A percentile compares a stretch with the other conserved stretches of the same genome.
These are phyloP conservation scores for Umbelopsis sp. DNA, from an alignment of 192 early-diverging fungal genomes.

Conservation along the genomic window DNA sequence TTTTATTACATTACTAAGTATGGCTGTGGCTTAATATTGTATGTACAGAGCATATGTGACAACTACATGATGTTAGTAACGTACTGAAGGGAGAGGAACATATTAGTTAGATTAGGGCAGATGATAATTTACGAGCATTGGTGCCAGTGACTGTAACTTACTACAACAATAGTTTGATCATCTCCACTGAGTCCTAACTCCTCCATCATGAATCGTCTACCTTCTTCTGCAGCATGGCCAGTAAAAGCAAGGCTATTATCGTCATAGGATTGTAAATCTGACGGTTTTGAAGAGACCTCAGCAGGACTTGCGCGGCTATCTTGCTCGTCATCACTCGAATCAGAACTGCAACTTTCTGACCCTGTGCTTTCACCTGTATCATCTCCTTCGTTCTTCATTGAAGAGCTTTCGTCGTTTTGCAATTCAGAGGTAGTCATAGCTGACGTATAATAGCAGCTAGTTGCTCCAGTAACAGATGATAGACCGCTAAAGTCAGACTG, in stretches of 20 bases:
- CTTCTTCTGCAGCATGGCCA: not conserved
- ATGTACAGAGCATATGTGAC: not conserved
- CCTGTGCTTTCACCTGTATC: not conserved
- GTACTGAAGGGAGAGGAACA: not conserved
- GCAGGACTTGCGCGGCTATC: not conserved
- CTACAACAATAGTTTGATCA: conserved; percentile 39
- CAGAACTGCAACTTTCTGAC: conserved; percentile 1
- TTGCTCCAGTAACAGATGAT: not conserved
- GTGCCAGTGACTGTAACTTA: not conserved
- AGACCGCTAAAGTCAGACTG: not conserved
- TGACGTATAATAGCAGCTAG: conserved; percentile 6
- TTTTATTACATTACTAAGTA: conserved; percentile 5
- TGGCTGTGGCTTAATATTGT: not conserved
- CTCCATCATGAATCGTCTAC: conserved; percentile 27
- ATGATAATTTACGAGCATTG: too few relatives aligned
- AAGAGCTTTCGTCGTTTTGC: not conserved
- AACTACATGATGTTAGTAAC: not conserved
- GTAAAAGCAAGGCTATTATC: not conserved
- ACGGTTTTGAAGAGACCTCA: not conserved
- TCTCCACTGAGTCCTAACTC: conserved; percentile 28
- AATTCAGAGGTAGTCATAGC: not conserved
- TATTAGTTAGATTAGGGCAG: too few relatives aligned
- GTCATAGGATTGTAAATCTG: not conserved
- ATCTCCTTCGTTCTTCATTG: not conserved
- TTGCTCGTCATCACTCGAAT: not conserved